phyloP scores from a whole-genome alignment of 768 basidiomycete genomes.

The Crassisporium funariophilum region DNA sequence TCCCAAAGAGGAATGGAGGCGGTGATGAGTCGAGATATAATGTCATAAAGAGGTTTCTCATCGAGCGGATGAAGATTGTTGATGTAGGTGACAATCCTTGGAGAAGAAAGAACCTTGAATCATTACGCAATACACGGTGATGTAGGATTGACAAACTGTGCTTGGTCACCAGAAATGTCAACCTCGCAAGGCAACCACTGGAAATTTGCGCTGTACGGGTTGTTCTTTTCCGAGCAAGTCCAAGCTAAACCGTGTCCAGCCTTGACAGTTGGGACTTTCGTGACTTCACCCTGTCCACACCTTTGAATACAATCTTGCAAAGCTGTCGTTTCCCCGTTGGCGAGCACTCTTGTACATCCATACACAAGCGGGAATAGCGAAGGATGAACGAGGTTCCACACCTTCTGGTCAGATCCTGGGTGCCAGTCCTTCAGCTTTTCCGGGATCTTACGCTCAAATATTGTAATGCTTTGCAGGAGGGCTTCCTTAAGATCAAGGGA shows the following conservation, averaged over 20 bases:
- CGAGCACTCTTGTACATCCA: constrained; percentile 27
- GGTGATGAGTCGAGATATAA: constrained; percentile 28
- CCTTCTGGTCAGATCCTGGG: constrained; percentile 42
- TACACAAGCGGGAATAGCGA: constrained; percentile 44
- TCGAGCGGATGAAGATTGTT: constrained; percentile 41
- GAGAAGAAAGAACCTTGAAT: background rate
- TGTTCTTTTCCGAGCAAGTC: background rate
- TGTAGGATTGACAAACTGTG: constrained; percentile 14
- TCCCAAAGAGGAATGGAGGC: constrained; percentile 37
- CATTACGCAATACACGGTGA: background rate
- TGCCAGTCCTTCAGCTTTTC: constrained; percentile 46
- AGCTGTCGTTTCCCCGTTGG: constrained; percentile 15
- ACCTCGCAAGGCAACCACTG: constrained; percentile 34
- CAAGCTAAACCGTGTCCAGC: background rate
- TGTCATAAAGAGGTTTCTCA: constrained; percentile 24
- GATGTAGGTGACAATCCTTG: constrained; percentile 42
- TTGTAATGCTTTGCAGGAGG: constrained; percentile 26
- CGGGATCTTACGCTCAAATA: constrained; percentile 37
- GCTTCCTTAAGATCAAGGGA: constrained; percentile 20
- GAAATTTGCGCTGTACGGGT: constrained; percentile 27
- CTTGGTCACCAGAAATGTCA: constrained; percentile 23
- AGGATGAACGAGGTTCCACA: constrained; percentile 49
- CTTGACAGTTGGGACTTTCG: constrained; percentile 10
- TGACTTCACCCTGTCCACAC: constrained; percentile 24
- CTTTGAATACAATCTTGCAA: constrained; percentile 25